Conservation (phyloP, 164 flowering plant species). For the Hamamelis virginiana region DNA sequence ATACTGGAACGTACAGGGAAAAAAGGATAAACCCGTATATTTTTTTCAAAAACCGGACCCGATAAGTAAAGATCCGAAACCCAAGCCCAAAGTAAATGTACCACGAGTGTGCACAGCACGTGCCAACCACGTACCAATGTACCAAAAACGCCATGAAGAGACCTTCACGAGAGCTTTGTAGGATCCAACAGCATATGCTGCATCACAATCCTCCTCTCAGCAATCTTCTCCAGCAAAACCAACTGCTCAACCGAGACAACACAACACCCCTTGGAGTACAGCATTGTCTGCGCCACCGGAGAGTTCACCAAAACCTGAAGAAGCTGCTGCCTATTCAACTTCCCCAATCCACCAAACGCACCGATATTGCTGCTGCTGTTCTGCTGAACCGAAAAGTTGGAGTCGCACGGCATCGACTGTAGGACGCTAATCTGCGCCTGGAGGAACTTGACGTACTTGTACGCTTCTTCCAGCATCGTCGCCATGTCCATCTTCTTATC, state of each 20-base stretch:
- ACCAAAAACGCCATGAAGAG: not conserved
- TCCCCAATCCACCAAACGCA: slow-evolving; percentile 28
- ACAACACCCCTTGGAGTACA: slow-evolving; percentile 46
- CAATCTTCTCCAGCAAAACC: slow-evolving; percentile 21
- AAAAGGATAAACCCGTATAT: too few species aligned
- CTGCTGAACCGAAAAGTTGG: not conserved
- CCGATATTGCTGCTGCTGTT: not conserved
- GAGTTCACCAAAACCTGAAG: slow-evolving; percentile 64
- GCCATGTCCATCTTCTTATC: slow-evolving; percentile 60
- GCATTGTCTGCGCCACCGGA: slow-evolving; percentile 44
- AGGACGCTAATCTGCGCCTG: slow-evolving; percentile 62
- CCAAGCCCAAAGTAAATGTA: too few species aligned
- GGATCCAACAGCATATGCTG: slow-evolving; percentile 14
- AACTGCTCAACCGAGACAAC: slow-evolving; percentile 61
- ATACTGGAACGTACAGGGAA: too few species aligned
- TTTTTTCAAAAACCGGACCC: too few species aligned
- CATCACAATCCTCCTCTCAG: slow-evolving; percentile 15
- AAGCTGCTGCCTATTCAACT: slow-evolving; percentile 54
- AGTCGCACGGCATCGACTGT: slow-evolving; percentile 54
- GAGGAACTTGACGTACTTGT: slow-evolving; percentile 68
- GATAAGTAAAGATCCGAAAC: too few species aligned
- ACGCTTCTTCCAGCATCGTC: slow-evolving; percentile 64
- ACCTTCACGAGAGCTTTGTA: not conserved
- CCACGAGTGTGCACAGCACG: too few species aligned
- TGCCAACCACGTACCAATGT: too few species aligned